These are phyloP conservation scores for Picea sitchensis DNA, from an alignment of 75 land plant genomes.

Conservation along the genomic window DNA sequence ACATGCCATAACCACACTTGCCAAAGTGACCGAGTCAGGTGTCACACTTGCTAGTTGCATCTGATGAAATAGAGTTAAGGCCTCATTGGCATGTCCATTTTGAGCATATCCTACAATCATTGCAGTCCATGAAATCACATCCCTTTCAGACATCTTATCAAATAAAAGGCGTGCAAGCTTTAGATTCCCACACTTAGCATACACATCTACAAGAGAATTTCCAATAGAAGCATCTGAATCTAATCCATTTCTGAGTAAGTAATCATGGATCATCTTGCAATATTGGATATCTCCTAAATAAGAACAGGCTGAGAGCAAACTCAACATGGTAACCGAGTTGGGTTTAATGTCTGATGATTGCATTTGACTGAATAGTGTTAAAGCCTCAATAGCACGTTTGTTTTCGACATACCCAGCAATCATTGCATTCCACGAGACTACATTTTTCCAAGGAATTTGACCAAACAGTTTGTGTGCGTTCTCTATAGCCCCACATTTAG, in stretches of 20 bases:
- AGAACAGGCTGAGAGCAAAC: conserved; percentile 26
- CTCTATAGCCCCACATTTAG: conserved; percentile 22
- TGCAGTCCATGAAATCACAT: conserved; percentile 54
- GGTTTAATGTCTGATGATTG: conserved; percentile 12
- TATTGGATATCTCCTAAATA: not conserved
- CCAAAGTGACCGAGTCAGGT: conserved; percentile 51
- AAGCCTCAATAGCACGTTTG: not conserved
- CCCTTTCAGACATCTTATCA: conserved; percentile 25
- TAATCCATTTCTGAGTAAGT: conserved; percentile 32
- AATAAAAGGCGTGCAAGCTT: conserved; percentile 38
- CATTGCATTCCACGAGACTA: not conserved
- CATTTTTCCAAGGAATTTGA: not conserved
- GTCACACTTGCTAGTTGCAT: conserved; percentile 43
- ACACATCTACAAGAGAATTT: conserved; percentile 44
- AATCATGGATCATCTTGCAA: conserved; percentile 33
- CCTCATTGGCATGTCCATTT: conserved; percentile 47
- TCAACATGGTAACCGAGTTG: conserved; percentile 13
- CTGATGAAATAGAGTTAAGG: conserved; percentile 31
- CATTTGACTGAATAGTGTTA: conserved; percentile 15
- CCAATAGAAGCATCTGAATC: conserved; percentile 39
- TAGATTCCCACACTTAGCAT: conserved; percentile 35
- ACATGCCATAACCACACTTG: conserved; percentile 48
- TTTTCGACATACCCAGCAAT: conserved; percentile 22
- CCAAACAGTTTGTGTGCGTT: conserved; percentile 23
- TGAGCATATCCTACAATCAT: conserved; percentile 52